phyloP scores from a whole-genome alignment of 495 filamentous ascomycete genomes.

The Hyaloscypha finlandica region DNA sequence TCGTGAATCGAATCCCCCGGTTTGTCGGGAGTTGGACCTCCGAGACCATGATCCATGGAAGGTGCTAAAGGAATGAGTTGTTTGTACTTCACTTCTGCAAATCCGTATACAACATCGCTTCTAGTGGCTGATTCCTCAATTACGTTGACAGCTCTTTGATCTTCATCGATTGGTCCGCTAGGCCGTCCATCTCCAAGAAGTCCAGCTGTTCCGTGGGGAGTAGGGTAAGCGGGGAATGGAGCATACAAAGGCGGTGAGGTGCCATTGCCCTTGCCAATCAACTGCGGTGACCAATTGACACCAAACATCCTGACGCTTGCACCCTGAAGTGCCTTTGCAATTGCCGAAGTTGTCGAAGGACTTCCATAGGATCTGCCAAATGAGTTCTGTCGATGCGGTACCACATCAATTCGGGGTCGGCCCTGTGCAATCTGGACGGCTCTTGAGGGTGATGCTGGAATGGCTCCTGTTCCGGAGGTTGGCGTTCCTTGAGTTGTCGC shows the following conservation, averaged over 20 bases:
- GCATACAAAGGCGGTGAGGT: constrained; percentile 78
- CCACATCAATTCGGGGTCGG: constrained; percentile 59
- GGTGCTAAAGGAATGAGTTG: constrained; percentile 88
- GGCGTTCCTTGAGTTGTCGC: constrained; percentile 65
- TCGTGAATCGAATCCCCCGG: constrained; percentile 45
- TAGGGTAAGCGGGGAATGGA: constrained; percentile 82
- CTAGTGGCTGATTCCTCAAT: constrained; percentile 91
- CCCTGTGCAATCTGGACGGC: constrained; percentile 70
- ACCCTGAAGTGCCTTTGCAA: constrained; percentile 93
- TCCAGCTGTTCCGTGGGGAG: constrained; percentile 46
- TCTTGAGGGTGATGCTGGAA: constrained; percentile 54
- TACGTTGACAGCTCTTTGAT: constrained; percentile 70
- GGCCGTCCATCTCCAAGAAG: constrained; percentile 69
- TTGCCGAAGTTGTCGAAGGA: constrained; percentile 83
- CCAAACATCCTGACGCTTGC: constrained; percentile 85
- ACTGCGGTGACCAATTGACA: constrained; percentile 65
- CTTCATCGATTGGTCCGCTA: constrained; percentile 70
- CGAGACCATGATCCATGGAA: constrained; percentile 68
- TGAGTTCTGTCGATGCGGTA: constrained; percentile 67
- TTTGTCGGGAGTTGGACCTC: constrained; percentile 56
- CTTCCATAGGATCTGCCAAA: constrained; percentile 81
- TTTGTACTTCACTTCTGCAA: constrained; percentile 98
- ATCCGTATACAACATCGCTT: constrained; percentile 93
- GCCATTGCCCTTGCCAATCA: constrained; percentile 68
- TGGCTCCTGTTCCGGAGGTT: constrained; percentile 56